Conservation (phyloP, 2,329 filamentous ascomycete species). For the Arthrobotrys musiformis region DNA sequence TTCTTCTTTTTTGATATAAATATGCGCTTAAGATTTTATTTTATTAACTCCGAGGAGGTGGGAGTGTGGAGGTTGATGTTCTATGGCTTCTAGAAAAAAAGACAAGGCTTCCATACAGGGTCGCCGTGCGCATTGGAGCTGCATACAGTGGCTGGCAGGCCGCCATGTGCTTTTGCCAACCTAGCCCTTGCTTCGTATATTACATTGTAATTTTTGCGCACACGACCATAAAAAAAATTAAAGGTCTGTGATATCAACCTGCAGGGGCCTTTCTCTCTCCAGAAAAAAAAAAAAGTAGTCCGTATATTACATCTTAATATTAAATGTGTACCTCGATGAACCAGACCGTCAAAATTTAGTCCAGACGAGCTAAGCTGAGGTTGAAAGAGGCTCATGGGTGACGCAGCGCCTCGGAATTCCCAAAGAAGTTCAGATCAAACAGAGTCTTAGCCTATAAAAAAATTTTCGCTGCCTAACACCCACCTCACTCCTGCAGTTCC, state of each 20-base stretch:
- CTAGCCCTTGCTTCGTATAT: not conserved
- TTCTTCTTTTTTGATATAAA: not conserved
- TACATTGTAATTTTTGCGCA: not conserved
- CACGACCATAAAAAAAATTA: not conserved
- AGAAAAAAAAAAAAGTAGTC: not conserved
- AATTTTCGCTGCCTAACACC: slow-evolving; percentile 29
- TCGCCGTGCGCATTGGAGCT: not conserved
- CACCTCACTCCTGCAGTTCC: slow-evolving; percentile 1
- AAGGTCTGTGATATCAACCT: not conserved
- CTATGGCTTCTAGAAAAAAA: slow-evolving; percentile 8
- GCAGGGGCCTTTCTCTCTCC: not conserved
- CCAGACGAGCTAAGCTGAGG: not conserved
- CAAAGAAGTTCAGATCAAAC: slow-evolving; percentile 1
- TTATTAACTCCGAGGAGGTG: slow-evolving; percentile 4
- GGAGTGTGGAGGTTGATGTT: not conserved
- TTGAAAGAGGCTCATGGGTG: not conserved
- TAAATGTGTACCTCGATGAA: not conserved
- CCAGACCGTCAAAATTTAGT: not conserved
- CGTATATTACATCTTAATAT: not conserved
- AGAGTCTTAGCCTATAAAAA: slow-evolving; percentile 14
- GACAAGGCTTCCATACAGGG: not conserved
- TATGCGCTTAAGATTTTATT: not conserved
- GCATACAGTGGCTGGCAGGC: slow-evolving; percentile 12
- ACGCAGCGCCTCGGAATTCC: slow-evolving; percentile 40
- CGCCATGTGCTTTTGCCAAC: not conserved